These are phyloP conservation scores for Nothophaeocryptopus gaeumannii DNA, from an alignment of 2,329 filamentous ascomycete genomes.

Conservation along the genomic window DNA sequence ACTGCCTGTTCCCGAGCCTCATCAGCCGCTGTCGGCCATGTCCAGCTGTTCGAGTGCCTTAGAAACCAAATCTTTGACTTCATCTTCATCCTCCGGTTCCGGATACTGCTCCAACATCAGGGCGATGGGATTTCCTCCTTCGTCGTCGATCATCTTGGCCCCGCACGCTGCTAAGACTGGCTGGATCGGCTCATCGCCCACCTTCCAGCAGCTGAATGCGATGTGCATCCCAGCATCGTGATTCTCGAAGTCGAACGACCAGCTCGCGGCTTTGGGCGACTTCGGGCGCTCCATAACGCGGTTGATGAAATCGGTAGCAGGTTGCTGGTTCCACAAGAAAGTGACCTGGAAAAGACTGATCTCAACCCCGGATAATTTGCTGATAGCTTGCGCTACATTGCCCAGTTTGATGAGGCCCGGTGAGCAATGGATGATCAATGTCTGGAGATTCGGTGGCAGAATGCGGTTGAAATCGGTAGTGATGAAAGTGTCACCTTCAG, in stretches of 20 bases:
- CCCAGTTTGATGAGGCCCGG: background rate
- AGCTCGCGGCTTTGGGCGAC: background rate
- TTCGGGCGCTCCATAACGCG: background rate
- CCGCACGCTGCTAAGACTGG: too few species aligned
- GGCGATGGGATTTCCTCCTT: too few species aligned
- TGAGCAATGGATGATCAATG: background rate
- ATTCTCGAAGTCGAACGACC: background rate
- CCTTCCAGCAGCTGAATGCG: background rate
- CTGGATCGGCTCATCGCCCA: too few species aligned
- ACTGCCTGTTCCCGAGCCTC: too few species aligned
- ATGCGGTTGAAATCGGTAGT: background rate
- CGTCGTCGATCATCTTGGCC: too few species aligned
- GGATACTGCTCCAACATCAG: too few species aligned
- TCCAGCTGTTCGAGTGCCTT: too few species aligned
- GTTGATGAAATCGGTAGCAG: background rate
- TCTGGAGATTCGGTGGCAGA: background rate
- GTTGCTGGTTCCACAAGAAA: background rate
- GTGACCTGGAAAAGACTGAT: background rate
- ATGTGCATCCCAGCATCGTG: background rate
- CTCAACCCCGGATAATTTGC: background rate
- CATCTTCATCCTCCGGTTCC: too few species aligned
- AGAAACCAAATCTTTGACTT: too few species aligned
- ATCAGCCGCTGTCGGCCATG: too few species aligned
- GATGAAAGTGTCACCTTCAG: background rate
- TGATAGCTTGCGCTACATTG: background rate